Percentiles rank a stretch among this genome's conserved stretches.
Conservation (phyloP, 202 grass and related monocot species). For the Carex sylvatica region DNA sequence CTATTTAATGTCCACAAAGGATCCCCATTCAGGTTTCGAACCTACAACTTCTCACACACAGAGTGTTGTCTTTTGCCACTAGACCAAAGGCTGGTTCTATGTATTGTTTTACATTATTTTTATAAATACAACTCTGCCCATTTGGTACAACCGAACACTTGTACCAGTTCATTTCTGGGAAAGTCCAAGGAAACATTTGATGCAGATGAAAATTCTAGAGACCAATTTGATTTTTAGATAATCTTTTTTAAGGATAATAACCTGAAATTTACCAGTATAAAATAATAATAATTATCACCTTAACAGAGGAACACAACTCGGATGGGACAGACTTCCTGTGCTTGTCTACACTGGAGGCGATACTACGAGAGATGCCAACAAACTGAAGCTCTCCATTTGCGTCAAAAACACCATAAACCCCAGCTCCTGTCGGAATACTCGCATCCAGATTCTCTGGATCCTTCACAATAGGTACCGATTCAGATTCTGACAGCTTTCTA, state of each 20-base stretch:
- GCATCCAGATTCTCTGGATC: conserved; percentile 33
- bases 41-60: too few species aligned
- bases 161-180: too few species aligned
- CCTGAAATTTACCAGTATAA: neutral
- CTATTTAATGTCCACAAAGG: too few species aligned
- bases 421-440: conserved; percentile 43
- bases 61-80: too few species aligned
- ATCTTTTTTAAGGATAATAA: neutral
- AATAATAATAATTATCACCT: conserved; percentile 36
- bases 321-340: conserved; percentile 58
- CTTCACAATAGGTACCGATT: conserved; percentile 39
- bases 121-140: too few species aligned
- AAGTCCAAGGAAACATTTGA: too few species aligned
- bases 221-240: neutral
- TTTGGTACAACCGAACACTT: too few species aligned
- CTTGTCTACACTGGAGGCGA: conserved; percentile 53
- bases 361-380: conserved; percentile 67
- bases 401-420: conserved; percentile 71
- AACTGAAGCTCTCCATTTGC: conserved; percentile 60
- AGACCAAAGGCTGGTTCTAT: too few species aligned
- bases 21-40: too few species aligned
- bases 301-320: conserved; percentile 58
- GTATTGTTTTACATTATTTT: too few species aligned
- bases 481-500: conserved; percentile 61
- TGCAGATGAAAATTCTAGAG: neutral